These are phyloP conservation scores for Ambrosia artemisiifolia DNA, from an alignment of 129 eudicot species.

Conservation along the genomic window DNA sequence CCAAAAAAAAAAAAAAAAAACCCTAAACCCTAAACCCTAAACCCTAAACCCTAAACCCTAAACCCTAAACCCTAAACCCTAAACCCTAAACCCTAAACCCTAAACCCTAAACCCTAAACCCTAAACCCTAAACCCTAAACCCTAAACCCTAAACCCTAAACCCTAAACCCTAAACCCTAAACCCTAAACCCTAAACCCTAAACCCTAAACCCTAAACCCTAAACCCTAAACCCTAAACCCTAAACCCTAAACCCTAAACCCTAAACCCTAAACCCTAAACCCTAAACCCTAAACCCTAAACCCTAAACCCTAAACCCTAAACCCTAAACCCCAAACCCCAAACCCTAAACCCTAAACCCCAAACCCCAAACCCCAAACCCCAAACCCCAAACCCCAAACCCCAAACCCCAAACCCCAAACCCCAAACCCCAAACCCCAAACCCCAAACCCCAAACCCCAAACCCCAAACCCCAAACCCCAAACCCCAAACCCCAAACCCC, in stretches of 20 bases:
- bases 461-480: too few species aligned
- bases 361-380: too few species aligned
- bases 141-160: conserved; percentile 12
- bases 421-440: too few species aligned
- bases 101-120: not conserved
- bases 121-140: not conserved
- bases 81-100: conserved; percentile 7
- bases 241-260: conserved; percentile 3
- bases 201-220: conserved; percentile 1
- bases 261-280: conserved; percentile 1
- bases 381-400: too few species aligned
- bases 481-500: too few species aligned
- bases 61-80: conserved; percentile 15
- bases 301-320: too few species aligned
- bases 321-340: too few species aligned
- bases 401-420: too few species aligned
- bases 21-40: conserved; percentile 19
- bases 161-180: conserved; percentile 4
- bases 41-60: conserved; percentile 19
- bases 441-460: too few species aligned
- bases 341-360: too few species aligned
- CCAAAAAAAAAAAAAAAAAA: too few species aligned
- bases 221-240: conserved; percentile 14
- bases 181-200: conserved; percentile 12
- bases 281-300: conserved; percentile 11